phyloP scores from a whole-genome alignment of 805 yeast genomes.

The Yarrowia sp. region DNA sequence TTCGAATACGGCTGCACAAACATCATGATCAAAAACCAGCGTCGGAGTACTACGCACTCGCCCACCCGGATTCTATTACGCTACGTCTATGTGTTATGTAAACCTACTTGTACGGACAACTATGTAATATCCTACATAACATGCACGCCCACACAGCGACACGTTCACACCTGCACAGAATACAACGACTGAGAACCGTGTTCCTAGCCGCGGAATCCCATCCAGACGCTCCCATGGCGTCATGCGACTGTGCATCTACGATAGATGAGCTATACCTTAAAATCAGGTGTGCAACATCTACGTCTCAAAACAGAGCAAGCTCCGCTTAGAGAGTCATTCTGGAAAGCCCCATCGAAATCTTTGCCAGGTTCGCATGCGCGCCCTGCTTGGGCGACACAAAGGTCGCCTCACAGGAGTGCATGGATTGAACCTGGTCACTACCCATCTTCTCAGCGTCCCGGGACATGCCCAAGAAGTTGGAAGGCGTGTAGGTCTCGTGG shows the following conservation, averaged over 20 bases:
- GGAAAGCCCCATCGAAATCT: slow-evolving; percentile 9
- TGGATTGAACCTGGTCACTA: slow-evolving; percentile 4
- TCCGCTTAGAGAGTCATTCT: neutral
- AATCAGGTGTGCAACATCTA: too few relatives aligned
- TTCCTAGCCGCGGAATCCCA: too few relatives aligned
- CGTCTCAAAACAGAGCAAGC: too few relatives aligned
- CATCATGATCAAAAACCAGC: neutral
- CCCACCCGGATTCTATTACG: neutral
- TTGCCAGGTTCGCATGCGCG: slow-evolving; percentile 16
- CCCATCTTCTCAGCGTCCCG: slow-evolving; percentile 12
- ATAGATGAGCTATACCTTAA: too few relatives aligned
- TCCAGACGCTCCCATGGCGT: too few relatives aligned
- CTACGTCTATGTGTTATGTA: slow-evolving; percentile 2
- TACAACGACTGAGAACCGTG: too few relatives aligned
- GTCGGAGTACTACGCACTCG: neutral
- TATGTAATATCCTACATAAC: slow-evolving; percentile 2
- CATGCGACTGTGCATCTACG: too few relatives aligned
- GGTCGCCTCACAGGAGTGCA: slow-evolving; percentile 16
- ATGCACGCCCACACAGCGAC: neutral
- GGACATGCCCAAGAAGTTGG: slow-evolving; percentile 18
- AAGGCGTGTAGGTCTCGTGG: slow-evolving; percentile 23
- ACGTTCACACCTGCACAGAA: too few relatives aligned
- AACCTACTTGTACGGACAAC: neutral
- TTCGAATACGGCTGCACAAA: too few relatives aligned
- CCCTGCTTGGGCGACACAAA: neutral